Percentiles rank a stretch among this genome's conserved stretches.
phyloP scores from a whole-genome alignment of 345 rosid genomes.

The Murraya paniculata region DNA sequence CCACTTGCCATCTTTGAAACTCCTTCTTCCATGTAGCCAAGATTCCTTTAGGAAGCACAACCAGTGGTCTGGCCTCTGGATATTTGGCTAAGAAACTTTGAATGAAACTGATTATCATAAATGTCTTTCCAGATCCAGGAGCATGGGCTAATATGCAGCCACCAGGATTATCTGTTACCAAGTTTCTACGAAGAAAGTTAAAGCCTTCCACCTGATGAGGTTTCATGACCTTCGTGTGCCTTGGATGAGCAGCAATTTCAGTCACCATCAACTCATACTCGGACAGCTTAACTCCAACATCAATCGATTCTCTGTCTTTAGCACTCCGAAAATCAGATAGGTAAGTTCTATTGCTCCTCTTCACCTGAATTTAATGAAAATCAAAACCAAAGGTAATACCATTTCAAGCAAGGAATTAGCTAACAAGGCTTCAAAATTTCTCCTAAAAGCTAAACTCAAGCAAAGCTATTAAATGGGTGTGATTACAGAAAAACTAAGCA shows the following conservation, averaged over 20 bases:
- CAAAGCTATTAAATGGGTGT: neutral
- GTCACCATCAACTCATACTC: constrained; percentile 54
- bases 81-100: constrained; percentile 84
- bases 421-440: constrained; percentile 3
- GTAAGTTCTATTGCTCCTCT: constrained; percentile 58
- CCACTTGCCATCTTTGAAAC: constrained; percentile 75
- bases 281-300: constrained; percentile 41
- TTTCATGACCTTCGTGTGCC: constrained; percentile 77
- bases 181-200: constrained; percentile 65
- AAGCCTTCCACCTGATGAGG: constrained; percentile 93
- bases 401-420: constrained; percentile 9
- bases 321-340: constrained; percentile 40
- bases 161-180: constrained; percentile 69
- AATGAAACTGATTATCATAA: constrained; percentile 83
- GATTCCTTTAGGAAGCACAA: constrained; percentile 85
- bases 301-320: constrained; percentile 45
- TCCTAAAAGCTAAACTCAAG: neutral
- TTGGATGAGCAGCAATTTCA: constrained; percentile 75
- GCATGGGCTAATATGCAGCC: constrained; percentile 97
- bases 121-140: constrained; percentile 97
- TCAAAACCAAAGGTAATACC: neutral
- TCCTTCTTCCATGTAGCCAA: constrained; percentile 86
- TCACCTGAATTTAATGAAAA: constrained; percentile 40
- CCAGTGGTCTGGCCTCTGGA: constrained; percentile 76
- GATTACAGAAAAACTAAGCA: neutral